Percentiles rank a stretch among this genome's conserved stretches.
Conservation (phyloP, 352 stramenopile genomes). For the Phytophthora pinifolia region DNA sequence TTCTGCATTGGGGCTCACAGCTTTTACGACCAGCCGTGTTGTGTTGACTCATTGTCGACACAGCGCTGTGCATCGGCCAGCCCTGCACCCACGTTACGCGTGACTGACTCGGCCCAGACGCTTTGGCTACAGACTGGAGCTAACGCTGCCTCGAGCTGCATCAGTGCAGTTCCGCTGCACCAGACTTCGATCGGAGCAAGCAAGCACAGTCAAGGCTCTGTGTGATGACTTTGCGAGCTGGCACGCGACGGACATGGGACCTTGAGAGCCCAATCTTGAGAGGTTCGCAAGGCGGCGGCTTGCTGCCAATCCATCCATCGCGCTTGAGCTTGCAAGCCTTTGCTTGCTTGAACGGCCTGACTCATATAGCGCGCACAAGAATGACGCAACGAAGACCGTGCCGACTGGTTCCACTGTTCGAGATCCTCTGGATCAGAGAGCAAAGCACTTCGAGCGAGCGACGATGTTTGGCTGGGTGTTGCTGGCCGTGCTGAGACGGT, state of each 20-base stretch:
- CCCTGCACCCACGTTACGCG: slow-evolving; percentile 4
- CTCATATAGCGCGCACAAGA: slow-evolving; percentile 14
- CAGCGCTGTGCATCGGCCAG: slow-evolving; percentile 1
- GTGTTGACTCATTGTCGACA: not conserved
- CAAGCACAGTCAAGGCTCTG: not conserved
- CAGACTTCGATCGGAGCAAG: slow-evolving; percentile 5
- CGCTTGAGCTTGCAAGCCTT: slow-evolving; percentile 12
- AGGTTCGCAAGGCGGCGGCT: not conserved
- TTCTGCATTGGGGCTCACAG: not conserved
- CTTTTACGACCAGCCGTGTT: not conserved
- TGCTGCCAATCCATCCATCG: slow-evolving; percentile 3
- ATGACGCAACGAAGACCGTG: slow-evolving; percentile 4
- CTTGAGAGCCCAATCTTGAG: not conserved
- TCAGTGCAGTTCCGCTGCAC: slow-evolving; percentile 14
- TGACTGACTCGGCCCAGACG: slow-evolving; percentile 10
- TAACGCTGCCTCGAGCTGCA: not conserved
- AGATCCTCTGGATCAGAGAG: no score
- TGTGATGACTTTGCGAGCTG: no score
- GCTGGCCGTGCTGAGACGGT: slow-evolving; percentile 1
- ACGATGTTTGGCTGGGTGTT: slow-evolving; percentile 18
- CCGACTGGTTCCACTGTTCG: slow-evolving; percentile 18
- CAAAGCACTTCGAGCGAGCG: slow-evolving; percentile 4
- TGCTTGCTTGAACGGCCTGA: slow-evolving; percentile 15
- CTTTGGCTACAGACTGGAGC: not conserved
- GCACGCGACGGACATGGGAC: no score